Conservation (phyloP, 768 basidiomycete genomes). For the Sutorius australiensis region DNA sequence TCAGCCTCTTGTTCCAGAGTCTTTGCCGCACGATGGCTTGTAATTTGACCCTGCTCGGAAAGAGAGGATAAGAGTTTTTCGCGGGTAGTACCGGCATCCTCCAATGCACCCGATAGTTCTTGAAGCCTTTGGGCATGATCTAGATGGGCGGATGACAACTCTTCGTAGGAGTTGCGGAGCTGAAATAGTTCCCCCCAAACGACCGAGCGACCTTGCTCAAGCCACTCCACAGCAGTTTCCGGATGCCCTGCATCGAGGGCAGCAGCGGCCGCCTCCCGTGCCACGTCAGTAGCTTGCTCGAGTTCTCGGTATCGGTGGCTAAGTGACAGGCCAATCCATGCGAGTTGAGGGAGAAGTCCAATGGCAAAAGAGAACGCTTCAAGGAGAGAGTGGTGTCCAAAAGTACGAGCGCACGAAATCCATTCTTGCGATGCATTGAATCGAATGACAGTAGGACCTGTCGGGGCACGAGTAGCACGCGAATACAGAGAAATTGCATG, state of each 20-base stretch:
- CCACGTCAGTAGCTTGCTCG: neutral
- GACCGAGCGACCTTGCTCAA: constrained; percentile 17
- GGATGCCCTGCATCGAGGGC: neutral
- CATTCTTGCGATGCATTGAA: too few relatives aligned
- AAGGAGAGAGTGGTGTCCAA: too few relatives aligned
- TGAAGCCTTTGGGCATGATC: constrained; percentile 3
- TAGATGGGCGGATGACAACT: neutral
- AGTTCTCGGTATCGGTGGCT: neutral
- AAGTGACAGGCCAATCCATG: neutral
- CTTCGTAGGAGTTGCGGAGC: constrained; percentile 8
- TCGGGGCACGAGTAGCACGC: too few relatives aligned
- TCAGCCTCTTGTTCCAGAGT: neutral
- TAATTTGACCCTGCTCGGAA: neutral
- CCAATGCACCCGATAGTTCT: neutral
- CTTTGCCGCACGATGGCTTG: neutral
- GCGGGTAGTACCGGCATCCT: neutral
- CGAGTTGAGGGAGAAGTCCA: neutral
- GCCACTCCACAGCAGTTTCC: constrained; percentile 13
- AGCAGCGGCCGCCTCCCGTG: constrained; percentile 5
- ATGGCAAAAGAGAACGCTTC: neutral
- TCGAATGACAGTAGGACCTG: too few relatives aligned
- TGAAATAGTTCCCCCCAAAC: constrained; percentile 12
- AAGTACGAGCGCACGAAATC: too few relatives aligned
- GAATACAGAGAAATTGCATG: too few relatives aligned
- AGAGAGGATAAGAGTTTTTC: neutral